Evolutionary conservation across 495 filamentous ascomycete genomes (phyloP).

Genomic region (Trypethelium eluteriae): DNA sequence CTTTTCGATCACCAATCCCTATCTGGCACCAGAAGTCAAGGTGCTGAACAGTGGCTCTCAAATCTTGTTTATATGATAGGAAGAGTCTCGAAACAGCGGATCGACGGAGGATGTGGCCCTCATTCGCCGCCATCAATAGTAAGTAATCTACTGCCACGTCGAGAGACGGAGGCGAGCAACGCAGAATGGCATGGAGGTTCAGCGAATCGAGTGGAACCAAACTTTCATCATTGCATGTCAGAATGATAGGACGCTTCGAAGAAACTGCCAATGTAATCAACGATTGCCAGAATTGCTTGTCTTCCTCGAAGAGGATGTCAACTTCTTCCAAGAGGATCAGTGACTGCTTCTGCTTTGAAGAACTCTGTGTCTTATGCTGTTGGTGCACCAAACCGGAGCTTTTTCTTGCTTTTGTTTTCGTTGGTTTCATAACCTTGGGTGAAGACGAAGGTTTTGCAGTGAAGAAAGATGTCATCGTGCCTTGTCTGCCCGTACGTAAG

Average conservation of each 20-base stretch:
- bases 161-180: constrained; percentile 60
- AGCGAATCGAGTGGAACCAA: constrained; percentile 63
- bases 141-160: constrained; percentile 72
- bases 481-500: constrained; percentile 59
- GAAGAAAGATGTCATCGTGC: constrained; percentile 78
- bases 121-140: constrained; percentile 74
- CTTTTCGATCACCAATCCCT: constrained; percentile 78
- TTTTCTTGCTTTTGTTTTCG: constrained; percentile 14
- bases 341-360: constrained; percentile 75
- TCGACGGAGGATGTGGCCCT: constrained; percentile 75
- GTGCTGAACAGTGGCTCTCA: constrained; percentile 77
- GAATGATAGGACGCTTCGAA: constrained; percentile 83
- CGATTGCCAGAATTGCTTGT: constrained; percentile 88
- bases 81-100: constrained; percentile 63
- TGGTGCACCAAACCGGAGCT: constrained; percentile 19
- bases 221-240: constrained; percentile 88
- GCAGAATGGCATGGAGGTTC: constrained; percentile 74
- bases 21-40: constrained; percentile 97
- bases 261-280: constrained; percentile 66
- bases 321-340: constrained; percentile 92
- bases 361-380: constrained; percentile 17
- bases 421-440: constrained; percentile 18
- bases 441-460: constrained; percentile 33
- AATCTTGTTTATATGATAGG: constrained; percentile 54
- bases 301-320: constrained; percentile 87